Percentiles rank a stretch among this genome's conserved stretches.
These are phyloP conservation scores for Astrothelium macrocarpum DNA, from an alignment of 495 filamentous ascomycete species.

Conservation along the genomic window DNA sequence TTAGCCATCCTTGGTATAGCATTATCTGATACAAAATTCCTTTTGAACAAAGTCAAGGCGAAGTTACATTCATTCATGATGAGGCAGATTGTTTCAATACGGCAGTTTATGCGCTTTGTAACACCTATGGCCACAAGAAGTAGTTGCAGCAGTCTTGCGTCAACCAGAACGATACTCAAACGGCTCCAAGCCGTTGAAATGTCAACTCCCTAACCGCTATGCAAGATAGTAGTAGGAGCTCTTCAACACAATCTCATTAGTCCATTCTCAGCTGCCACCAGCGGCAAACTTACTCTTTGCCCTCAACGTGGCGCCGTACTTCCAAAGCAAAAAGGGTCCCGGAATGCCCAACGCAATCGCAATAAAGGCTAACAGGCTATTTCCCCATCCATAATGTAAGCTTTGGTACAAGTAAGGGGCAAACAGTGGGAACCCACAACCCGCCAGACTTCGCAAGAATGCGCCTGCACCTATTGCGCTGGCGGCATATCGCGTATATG, in stretches of 20 bases:
- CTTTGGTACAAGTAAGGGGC: slow-evolving; percentile 29
- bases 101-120: no score
- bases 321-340: slow-evolving; percentile 54
- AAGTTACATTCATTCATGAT: no score
- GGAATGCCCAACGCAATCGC: slow-evolving; percentile 47
- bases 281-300: slow-evolving; percentile 55
- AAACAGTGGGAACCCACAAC: slow-evolving; percentile 72
- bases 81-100: no score
- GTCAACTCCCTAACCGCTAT: background rate
- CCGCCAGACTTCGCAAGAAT: slow-evolving; percentile 56
- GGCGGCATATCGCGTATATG: slow-evolving; percentile 65
- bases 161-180: no score
- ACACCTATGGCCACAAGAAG: no score
- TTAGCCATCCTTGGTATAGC: no score
- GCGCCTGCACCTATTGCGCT: slow-evolving; percentile 59
- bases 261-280: slow-evolving; percentile 26
- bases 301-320: slow-evolving; percentile 42
- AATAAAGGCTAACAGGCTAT: slow-evolving; percentile 49
- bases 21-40: no score
- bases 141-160: no score
- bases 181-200: background rate
- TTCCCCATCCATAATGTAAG: slow-evolving; percentile 57
- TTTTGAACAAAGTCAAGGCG: no score
- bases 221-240: background rate
- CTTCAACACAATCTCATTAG: background rate